Evolutionary conservation across 768 basidiomycete genomes (phyloP), one percentile per base, ranked within the genome.

Genomic region (Phanerodontia chrysosporium): DNA sequence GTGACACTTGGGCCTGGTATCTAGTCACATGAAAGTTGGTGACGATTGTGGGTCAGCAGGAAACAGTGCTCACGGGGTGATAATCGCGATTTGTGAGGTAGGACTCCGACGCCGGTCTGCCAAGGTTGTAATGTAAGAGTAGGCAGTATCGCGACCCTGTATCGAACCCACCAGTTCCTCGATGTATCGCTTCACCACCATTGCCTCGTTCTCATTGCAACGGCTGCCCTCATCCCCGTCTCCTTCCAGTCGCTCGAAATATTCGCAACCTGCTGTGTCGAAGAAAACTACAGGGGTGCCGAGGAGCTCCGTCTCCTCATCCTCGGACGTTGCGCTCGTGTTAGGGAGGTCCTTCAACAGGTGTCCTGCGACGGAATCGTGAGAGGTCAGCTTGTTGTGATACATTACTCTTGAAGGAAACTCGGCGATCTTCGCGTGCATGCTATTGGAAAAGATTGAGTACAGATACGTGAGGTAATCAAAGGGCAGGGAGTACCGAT

Each of bases 161-260:
- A 24, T 12, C 18, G 22, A 28, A 67, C 83, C 59, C 61, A 95
- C 94, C 70, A 98, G 73, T 65, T 82, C 86, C 45, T 87, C 82
- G 0, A 92, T 85, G 88, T 93, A 95, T 58, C 80, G 81, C 67
- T 83, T 85, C 1, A 95, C 95, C 10, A 97, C 82, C 12, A 80
- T 84, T 0, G 87, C 94, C 67, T 99, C 97, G 66, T 99, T 98
- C 74, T 96, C 95, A 66, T 99, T 99, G 64, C 85, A 89, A 62
- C 87, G 81, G 62, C 92, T 95, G 0, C 94, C 95, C 66, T 96
- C 95, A 66, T 93, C 91, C n/a, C 80, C 77, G 57, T 87, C 87
- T 0, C 81, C 87, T 30, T 92, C 89, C 0, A 84, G 69, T 16
- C 92, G 77, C 69, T 98, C 97, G 66, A 87, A 97, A 67, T 92